Base-by-base conservation (phyloP, 768 basidiomycete genomes). In the Collybia mongolica region DNA sequence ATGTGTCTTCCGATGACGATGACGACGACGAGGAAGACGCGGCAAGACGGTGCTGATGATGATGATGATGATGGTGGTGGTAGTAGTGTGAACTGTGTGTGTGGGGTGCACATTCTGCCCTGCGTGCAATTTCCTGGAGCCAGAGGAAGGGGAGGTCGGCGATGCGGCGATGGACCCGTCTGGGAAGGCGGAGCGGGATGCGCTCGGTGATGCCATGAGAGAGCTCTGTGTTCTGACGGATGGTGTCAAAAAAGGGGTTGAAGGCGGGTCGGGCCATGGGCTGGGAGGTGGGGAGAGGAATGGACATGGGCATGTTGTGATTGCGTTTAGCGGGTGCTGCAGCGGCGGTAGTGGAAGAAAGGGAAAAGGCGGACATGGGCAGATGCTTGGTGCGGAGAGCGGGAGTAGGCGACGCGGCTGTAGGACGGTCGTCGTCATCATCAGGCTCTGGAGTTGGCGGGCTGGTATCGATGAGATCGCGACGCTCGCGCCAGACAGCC, bases 191-290 rank as follows among this genome's bases (percentile, higher is more conserved):
- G 46, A 97, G 81, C 12, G 90, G 84, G 32, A 96, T 95, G 28
- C 90, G 86, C 59, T 93, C 90, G 0, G 85, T 89, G 54, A 83
- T 77, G 6, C 83, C 82, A 28, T 83, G 73, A 2, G 85, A 80
- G 19, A 97, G 81, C 69, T 97, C 93, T 2, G 84, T 64, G 58
- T 93, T 91, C 68, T 93, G 90, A 35, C 90, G 84, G 59, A 98
- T 90, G 59, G 89, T 87, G 67, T 98, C 95, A 58, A 92, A 98
- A 72, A 98, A 98, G 8, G 96, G 96, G 64, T 96, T 98, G 57
- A 76, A 83, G 4, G 86, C 65, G 8, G 69, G 66, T 24, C 65
- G 50, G 20, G 28, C 24, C 19, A 26, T 55, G 51, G 56, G 53
- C 41, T 58, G 54, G n/a, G 55, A 51, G 17, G 59, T 55, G 24